Evolutionary conservation across 192 early-diverging fungal species (phyloP).

Genomic region (Podila epicladia): DNA sequence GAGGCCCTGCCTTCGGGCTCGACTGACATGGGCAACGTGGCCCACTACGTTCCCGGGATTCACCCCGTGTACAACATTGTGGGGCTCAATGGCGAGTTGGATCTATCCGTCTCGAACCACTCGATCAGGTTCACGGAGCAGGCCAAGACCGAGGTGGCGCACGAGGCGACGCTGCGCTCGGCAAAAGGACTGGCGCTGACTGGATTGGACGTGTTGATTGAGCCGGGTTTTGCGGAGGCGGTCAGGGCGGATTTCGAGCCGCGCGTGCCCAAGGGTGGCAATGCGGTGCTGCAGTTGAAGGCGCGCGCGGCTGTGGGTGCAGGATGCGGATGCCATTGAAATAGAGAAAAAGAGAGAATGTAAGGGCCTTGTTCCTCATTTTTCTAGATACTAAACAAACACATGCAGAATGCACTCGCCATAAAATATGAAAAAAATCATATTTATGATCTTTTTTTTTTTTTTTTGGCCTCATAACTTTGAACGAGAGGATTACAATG

Average conservation of each 20-base stretch:
- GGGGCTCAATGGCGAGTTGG: constrained; percentile 54
- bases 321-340: constrained; percentile 1
- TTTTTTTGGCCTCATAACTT: too few relatives aligned
- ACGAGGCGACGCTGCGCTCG: constrained; percentile 61
- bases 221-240: constrained; percentile 56
- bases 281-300: neutral
- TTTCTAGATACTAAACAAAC: too few relatives aligned
- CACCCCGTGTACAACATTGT: constrained; percentile 34
- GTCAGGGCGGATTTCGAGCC: constrained; percentile 52
- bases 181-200: constrained; percentile 63
- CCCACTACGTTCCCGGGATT: constrained; percentile 28
- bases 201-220: constrained; percentile 57
- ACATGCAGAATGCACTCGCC: too few relatives aligned
- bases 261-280: constrained; percentile 10
- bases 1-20: constrained; percentile 13
- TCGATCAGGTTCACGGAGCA: constrained; percentile 68
- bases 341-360: too few relatives aligned
- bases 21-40: constrained; percentile 25
- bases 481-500: too few relatives aligned
- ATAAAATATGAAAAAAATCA: too few relatives aligned
- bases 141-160: constrained; percentile 67
- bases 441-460: too few relatives aligned
- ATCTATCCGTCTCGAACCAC: constrained; percentile 67
- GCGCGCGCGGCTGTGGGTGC: neutral
- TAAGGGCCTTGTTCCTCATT: too few relatives aligned